phyloP scores from a whole-genome alignment of 2,329 filamentous ascomycete species.

The Colletotrichum tabaci region DNA sequence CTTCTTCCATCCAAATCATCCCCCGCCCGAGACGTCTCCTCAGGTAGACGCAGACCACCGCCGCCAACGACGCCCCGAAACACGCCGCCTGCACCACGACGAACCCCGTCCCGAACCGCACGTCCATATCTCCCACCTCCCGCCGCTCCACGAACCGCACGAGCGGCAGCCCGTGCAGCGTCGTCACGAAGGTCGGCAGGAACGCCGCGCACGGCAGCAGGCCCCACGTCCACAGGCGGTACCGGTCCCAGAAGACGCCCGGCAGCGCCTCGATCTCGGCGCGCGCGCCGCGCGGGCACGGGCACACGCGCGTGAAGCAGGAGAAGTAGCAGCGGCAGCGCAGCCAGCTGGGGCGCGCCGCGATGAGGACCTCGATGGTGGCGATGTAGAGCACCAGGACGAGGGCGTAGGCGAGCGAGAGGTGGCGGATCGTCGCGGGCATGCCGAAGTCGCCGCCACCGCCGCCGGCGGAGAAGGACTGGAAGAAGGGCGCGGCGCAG shows the following conservation, averaged over 20 bases:
- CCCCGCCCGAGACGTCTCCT: constrained; percentile 7
- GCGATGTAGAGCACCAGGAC: neutral
- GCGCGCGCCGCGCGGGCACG: constrained; percentile 40
- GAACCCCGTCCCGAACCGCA: constrained; percentile 27
- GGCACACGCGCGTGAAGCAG: constrained; percentile 33
- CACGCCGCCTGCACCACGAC: neutral
- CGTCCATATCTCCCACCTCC: constrained; percentile 4
- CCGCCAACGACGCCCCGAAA: constrained; percentile 7
- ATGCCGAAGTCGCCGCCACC: constrained; percentile 4
- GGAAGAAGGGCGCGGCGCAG: constrained; percentile 38
- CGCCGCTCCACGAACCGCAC: constrained; percentile 9
- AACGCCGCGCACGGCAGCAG: constrained; percentile 11
- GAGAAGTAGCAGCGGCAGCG: constrained; percentile 39
- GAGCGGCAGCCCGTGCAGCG: constrained; percentile 25
- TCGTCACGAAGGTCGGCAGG: neutral
- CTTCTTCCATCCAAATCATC: constrained; percentile 36
- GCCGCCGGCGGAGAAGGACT: constrained; percentile 18
- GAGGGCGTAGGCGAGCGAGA: constrained; percentile 13
- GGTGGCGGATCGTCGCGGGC: neutral
- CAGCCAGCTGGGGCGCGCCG: constrained; percentile 33
- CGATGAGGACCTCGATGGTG: constrained; percentile 16
- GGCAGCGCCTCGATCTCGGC: constrained; percentile 39
- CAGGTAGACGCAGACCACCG: constrained; percentile 13
- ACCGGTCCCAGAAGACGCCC: constrained; percentile 39
- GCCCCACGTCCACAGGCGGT: constrained; percentile 33